Evolutionary conservation across 495 filamentous ascomycete genomes (phyloP).

Genomic region (Elasticomyces elasticus): DNA sequence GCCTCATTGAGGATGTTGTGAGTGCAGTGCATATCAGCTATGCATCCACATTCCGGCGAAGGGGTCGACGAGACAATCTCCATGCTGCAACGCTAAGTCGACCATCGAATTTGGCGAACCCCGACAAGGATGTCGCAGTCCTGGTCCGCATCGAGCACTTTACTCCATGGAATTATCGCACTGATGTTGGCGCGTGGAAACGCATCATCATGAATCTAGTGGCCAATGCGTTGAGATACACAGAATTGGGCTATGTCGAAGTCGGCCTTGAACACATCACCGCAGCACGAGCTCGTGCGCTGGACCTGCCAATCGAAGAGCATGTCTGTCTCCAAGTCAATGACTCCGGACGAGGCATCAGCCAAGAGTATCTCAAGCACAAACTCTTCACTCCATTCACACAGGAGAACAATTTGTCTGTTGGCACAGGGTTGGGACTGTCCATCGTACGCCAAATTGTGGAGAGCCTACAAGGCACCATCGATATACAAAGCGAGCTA

Average conservation of each 20-base stretch:
- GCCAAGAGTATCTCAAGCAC: constrained; percentile 19
- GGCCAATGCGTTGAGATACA: constrained; percentile 28
- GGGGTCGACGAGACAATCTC: background rate
- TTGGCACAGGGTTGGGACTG: constrained; percentile 27
- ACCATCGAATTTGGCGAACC: background rate
- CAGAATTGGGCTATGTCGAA: constrained; percentile 19
- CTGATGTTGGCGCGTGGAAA: constrained; percentile 22
- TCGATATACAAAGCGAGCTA: constrained; percentile 17
- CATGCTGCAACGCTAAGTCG: background rate
- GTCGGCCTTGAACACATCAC: constrained; percentile 12
- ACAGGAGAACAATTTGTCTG: constrained; percentile 22
- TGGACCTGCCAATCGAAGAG: background rate
- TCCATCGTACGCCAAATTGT: constrained; percentile 24
- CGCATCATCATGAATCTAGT: constrained; percentile 30
- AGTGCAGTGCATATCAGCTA: background rate
- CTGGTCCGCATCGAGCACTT: constrained; percentile 1
- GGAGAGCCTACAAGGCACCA: constrained; percentile 16
- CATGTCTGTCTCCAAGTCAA: constrained; percentile 17
- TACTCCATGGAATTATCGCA: constrained; percentile 17
- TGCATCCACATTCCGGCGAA: background rate
- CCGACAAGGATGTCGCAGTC: background rate
- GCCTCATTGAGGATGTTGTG: background rate
- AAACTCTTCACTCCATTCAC: constrained; percentile 24
- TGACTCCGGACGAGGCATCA: constrained; percentile 26
- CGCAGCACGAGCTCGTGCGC: background rate